Evolutionary conservation across 1,139 yeast species (phyloP).

Genomic region (Candida tetrigidarum): DNA sequence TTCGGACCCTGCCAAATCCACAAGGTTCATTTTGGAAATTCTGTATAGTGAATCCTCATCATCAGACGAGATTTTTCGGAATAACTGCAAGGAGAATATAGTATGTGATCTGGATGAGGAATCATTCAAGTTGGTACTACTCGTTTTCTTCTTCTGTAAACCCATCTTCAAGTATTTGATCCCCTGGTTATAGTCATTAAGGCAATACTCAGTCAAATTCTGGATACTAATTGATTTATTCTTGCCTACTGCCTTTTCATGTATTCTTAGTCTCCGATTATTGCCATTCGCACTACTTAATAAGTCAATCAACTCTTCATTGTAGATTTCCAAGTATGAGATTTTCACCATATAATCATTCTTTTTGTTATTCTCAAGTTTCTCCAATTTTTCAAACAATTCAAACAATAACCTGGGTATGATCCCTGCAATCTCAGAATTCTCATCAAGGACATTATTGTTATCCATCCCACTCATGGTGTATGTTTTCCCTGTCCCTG

Average conservation of each 20-base stretch:
- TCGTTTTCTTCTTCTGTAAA: conserved; percentile 60
- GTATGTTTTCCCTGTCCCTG: conserved; percentile 88
- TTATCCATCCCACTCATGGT: conserved; percentile 62
- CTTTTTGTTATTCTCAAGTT: conserved; percentile 30
- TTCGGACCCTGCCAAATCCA: conserved; percentile 90
- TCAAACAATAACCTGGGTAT: conserved; percentile 67
- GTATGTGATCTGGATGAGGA: conserved; percentile 76
- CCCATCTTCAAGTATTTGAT: conserved; percentile 57
- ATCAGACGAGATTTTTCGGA: conserved; percentile 43
- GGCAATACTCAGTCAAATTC: conserved; percentile 58
- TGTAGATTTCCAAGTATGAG: conserved; percentile 74
- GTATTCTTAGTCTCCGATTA: conserved; percentile 51
- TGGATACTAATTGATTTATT: conserved; percentile 41
- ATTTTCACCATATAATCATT: conserved; percentile 66
- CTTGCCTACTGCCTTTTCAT: conserved; percentile 34
- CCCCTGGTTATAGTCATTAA: conserved; percentile 59
- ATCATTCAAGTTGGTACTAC: conserved; percentile 72
- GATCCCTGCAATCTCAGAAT: conserved; percentile 55
- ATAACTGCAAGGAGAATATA: conserved; percentile 64
- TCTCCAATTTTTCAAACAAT: conserved; percentile 50
- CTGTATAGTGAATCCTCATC: conserved; percentile 31
- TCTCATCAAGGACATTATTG: conserved; percentile 14
- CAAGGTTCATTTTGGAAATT: conserved; percentile 73
- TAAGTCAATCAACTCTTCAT: conserved; percentile 71
- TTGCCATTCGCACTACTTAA: conserved; percentile 48